These are phyloP conservation scores for Choanephora cucurbitarum DNA, from an alignment of 371 early-diverging fungal genomes.

Conservation along the genomic window DNA sequence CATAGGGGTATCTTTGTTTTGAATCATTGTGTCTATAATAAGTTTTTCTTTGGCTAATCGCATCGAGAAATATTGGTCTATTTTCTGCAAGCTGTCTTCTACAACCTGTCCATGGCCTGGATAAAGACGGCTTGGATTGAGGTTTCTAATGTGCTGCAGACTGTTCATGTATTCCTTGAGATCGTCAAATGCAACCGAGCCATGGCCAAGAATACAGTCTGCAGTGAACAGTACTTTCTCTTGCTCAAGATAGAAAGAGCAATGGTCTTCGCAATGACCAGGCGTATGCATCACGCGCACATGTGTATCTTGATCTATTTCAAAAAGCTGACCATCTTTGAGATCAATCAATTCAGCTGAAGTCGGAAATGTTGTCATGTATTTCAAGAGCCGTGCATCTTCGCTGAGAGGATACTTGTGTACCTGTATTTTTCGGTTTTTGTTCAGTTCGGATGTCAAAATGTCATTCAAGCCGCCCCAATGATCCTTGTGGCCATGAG, in stretches of 20 bases:
- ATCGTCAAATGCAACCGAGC: constrained; percentile 71
- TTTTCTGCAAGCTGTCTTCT: constrained; percentile 25
- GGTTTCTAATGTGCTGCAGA: constrained; percentile 46
- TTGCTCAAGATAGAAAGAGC: constrained; percentile 60
- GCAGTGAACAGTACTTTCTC: constrained; percentile 70
- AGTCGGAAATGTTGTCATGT: constrained; percentile 30
- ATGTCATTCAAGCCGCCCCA: constrained; percentile 68
- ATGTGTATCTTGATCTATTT: constrained; percentile 48
- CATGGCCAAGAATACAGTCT: constrained; percentile 77
- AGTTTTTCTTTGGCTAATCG: constrained; percentile 30
- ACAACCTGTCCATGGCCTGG: constrained; percentile 67
- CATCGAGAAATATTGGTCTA: constrained; percentile 24
- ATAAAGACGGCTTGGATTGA: constrained; percentile 23
- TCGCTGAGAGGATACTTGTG: constrained; percentile 32
- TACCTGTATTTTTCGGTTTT: constrained; percentile 20
- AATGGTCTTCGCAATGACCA: constrained; percentile 76
- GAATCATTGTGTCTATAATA: constrained; percentile 23
- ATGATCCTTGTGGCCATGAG: constrained; percentile 85
- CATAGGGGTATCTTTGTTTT: neutral
- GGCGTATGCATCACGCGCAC: constrained; percentile 61
- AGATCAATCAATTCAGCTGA: constrained; percentile 27
- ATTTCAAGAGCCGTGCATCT: constrained; percentile 8
- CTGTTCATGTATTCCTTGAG: constrained; percentile 64
- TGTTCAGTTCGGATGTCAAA: constrained; percentile 31
- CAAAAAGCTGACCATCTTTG: constrained; percentile 52